A percentile compares a stretch with the other conserved stretches of the same genome.
Evolutionary conservation across 768 basidiomycete genomes (phyloP).

Genomic region (Lentinula lateritia): DNA sequence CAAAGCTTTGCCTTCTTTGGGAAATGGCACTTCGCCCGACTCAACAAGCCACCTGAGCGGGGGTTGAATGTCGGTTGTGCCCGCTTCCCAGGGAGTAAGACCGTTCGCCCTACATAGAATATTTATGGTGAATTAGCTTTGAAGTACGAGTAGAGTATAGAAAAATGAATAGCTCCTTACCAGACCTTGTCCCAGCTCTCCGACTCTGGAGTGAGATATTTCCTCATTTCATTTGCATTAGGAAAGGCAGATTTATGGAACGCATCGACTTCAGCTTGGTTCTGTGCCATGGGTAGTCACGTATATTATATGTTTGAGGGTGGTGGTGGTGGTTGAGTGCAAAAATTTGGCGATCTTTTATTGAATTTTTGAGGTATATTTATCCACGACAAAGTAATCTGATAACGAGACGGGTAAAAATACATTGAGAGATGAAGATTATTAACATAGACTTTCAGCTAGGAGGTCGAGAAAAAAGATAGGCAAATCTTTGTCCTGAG

Average conservation of each 20-base stretch:
- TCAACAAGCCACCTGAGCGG: slow-evolving; percentile 48
- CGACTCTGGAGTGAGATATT: slow-evolving; percentile 18
- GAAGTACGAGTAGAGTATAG: background rate
- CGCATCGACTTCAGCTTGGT: background rate
- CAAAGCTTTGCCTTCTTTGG: slow-evolving; percentile 35
- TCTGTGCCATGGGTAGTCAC: background rate
- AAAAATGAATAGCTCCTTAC: slow-evolving; percentile 8
- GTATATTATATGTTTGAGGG: background rate
- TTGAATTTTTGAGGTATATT: background rate
- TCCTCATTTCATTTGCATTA: slow-evolving; percentile 2
- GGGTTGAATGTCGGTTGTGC: slow-evolving; percentile 38
- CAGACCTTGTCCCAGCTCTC: slow-evolving; percentile 23
- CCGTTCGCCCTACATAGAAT: slow-evolving; percentile 1
- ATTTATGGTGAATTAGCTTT: background rate
- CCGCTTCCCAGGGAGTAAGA: slow-evolving; percentile 61
- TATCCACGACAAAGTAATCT: background rate
- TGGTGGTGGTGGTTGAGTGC: background rate
- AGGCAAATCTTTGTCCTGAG: no score
- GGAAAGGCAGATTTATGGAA: slow-evolving; percentile 2
- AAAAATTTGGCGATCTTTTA: background rate
- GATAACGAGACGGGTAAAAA: no score
- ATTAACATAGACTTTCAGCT: no score
- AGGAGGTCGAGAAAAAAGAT: no score
- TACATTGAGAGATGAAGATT: no score
- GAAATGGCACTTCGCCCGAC: slow-evolving; percentile 37